These are phyloP conservation scores for Vigna nakashimae DNA, from an alignment of 306 rosid species.

Conservation along the genomic window DNA sequence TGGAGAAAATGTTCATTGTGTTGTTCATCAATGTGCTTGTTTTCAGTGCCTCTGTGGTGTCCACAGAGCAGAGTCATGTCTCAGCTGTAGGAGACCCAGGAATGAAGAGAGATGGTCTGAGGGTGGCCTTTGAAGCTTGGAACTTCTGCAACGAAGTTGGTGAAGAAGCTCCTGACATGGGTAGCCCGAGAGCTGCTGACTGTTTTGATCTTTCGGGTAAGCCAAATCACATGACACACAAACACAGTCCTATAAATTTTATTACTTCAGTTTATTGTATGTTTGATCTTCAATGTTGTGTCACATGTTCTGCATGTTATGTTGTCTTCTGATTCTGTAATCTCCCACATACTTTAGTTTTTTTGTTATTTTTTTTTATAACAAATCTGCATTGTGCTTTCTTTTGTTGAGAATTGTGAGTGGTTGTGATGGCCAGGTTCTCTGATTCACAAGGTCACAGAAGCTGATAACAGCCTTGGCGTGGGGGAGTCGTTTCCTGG, in stretches of 20 bases:
- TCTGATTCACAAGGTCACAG: conserved; percentile 55
- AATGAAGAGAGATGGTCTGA: conserved; percentile 77
- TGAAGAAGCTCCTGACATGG: conserved; percentile 76
- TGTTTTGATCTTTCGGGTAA: conserved; percentile 77
- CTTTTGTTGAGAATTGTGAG: conserved; percentile 18
- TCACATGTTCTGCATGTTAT: neutral
- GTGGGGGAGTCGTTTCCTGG: conserved; percentile 67
- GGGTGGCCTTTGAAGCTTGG: conserved; percentile 93
- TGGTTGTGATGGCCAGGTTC: conserved; percentile 53
- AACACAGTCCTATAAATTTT: neutral
- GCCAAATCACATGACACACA: neutral
- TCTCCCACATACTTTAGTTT: neutral
- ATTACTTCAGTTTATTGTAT: neutral
- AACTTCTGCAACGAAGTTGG: conserved; percentile 95
- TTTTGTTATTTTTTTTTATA: neutral
- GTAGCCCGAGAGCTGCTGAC: conserved; percentile 87
- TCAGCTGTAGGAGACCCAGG: conserved; percentile 89
- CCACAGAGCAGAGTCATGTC: conserved; percentile 34
- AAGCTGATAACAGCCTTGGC: conserved; percentile 65
- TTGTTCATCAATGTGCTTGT: conserved; percentile 46
- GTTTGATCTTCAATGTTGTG: neutral
- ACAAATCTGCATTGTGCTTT: neutral
- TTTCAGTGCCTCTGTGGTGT: conserved; percentile 37
- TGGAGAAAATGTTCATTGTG: conserved; percentile 46
- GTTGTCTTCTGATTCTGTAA: neutral